Base-by-base conservation (phyloP, 441 rosid species). In the Croton setiger region DNA sequence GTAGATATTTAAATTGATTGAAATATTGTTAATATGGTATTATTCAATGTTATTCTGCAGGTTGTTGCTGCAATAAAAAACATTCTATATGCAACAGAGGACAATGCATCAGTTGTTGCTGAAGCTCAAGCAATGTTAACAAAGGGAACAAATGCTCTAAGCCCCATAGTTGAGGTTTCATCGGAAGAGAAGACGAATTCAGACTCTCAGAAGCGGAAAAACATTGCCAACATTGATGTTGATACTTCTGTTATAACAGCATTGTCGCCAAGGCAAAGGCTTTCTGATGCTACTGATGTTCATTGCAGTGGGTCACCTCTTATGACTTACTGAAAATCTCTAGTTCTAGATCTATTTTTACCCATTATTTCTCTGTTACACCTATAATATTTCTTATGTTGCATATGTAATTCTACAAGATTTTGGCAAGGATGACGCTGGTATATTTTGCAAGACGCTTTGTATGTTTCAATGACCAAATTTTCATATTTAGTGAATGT, bases 271-370 rank as follows among this genome's bases (percentile, higher is more conserved):
- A 85, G 91, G 81, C 94, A 86, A 81, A 88, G 98, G 73, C 85
- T 90, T 53, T 86, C 92, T 17, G 96, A 95, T 78, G 82, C 96
- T 75, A 79, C 97, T 48, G 96, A 95, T 83, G 99, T 95, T 71
- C 92, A 79, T 74, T 85, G 86, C 81, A 87, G 86, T 75, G 93
- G 88, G 76, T 92, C 98, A 75, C 92, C 97, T 73, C 93, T 95
- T 60, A 83, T 87, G 88, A 90, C 93, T 56, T 92, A 68, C 81
- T 92, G 87, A 92, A 60, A 43, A 47, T 36, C 57, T 59, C 10
- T 43, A 48, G 41, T 58, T n/a, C n/a, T 45, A 35, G 51, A 55
- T 51, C 13, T 17, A 12, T 36, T 52, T 62, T 27, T 11, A 31
- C 60, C 44, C 17, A 52, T 9, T 14, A 51, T 41, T 23, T 21